Base-by-base conservation (phyloP, 2,329 filamentous ascomycete species). In the Cladophialophora immunda region DNA sequence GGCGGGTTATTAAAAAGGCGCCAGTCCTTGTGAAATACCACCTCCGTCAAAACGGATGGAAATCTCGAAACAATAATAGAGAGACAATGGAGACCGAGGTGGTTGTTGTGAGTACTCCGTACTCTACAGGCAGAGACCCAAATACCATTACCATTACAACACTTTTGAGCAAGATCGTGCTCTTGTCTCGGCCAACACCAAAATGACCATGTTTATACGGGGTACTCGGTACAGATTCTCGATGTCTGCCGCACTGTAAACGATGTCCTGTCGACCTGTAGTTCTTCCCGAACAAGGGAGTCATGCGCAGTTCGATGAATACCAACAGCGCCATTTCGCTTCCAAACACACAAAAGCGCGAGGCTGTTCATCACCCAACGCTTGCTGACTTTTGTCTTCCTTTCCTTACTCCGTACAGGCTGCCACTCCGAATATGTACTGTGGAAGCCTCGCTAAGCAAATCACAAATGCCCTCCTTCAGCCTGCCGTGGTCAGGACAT, bases 401-500 rank as follows among this genome's bases (percentile, higher is more conserved):
- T 50, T 27, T 1, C 38, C 15, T 41, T 4, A 9, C n/a, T 1
- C 32, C 11, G 9, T n/a, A 15, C 45, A 50, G 27, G 6, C 11
- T 25, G 45, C 45, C 17, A 27, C n/a, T 55, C 29, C 53, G n/a
- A 30, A 34, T 19, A 38, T 22, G 7, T 61, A 29, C 47, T 25
- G 41, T 27, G 41, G 15, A 36, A 34, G 19, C 17, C 29, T 27
- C 13, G 32, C 29, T 29, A 38, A 30, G 34, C 8, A 27, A 59
- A 34, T 19, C 4, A 6, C 15, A 36, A 54, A 13, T 8, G 19
- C 30, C 27, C 8, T 13, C 9, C n/a, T 38, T 62, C 58, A 70
- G 34, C 65, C 65, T 27, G 72, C 69, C 29, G 68, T 63, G 7
- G 68, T 64, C 50, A 73, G 65, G 36, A 83, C 82, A 77, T 79